phyloP scores from a whole-genome alignment of 257 asterid species.

The Catharanthus roseus region DNA sequence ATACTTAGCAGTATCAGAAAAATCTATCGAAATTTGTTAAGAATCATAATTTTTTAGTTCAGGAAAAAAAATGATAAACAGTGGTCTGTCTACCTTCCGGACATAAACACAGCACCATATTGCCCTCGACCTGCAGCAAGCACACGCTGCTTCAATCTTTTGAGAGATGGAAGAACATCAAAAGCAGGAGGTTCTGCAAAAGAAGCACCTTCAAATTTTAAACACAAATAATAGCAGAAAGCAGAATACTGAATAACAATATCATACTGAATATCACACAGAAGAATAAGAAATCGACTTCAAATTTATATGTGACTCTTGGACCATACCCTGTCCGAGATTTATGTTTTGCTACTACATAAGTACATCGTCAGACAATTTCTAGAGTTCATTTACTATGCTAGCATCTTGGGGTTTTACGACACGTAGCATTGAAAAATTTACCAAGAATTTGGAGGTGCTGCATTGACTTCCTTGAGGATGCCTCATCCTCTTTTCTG shows the following conservation, averaged over 20 bases:
- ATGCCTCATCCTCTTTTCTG: neutral
- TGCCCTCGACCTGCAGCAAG: slow-evolving; percentile 81
- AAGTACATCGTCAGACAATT: neutral
- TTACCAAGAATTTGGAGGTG: neutral
- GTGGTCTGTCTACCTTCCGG: slow-evolving; percentile 59
- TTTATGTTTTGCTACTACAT: neutral
- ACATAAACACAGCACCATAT: slow-evolving; percentile 89
- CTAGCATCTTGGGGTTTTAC: neutral
- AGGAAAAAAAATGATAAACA: neutral
- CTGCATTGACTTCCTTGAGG: neutral
- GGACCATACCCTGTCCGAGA: neutral
- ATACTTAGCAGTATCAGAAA: neutral
- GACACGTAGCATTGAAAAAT: no score
- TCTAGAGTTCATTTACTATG: neutral
- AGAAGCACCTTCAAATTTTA: slow-evolving; percentile 11
- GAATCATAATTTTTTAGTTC: neutral
- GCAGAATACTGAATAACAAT: neutral
- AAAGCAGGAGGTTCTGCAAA: slow-evolving; percentile 83
- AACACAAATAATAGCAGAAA: neutral
- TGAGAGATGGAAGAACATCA: slow-evolving; percentile 83
- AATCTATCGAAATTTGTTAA: neutral
- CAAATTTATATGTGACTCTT: neutral
- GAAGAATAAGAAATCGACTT: neutral
- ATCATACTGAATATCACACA: neutral
- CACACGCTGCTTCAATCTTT: slow-evolving; percentile 75